A percentile compares a stretch with the other conserved stretches of the same genome.
These are phyloP conservation scores for Cryptosporidium parvum DNA, from an alignment of 169 alveolate species.

Conservation along the genomic window DNA sequence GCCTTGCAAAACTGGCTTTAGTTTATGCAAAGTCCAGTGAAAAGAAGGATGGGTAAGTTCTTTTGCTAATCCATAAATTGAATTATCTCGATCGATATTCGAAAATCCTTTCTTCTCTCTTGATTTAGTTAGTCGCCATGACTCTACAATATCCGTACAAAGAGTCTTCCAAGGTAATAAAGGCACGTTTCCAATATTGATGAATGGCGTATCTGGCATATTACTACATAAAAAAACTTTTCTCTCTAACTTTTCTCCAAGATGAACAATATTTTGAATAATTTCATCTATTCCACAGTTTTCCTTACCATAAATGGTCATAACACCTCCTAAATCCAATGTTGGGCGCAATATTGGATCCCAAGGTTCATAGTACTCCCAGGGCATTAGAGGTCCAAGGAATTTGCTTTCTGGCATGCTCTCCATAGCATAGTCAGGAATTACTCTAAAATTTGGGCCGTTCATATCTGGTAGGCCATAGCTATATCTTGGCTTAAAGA, in stretches of 20 bases:
- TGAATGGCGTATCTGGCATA: constrained; percentile 83
- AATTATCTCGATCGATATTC: constrained; percentile 81
- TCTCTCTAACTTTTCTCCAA: constrained; percentile 78
- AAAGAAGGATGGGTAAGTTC: constrained; percentile 83
- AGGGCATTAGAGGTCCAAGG: constrained; percentile 83
- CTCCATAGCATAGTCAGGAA: constrained; percentile 55
- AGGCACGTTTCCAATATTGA: constrained; percentile 83
- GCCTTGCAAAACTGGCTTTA: constrained; percentile 80
- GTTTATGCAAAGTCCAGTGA: constrained; percentile 81
- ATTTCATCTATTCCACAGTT: constrained; percentile 82
- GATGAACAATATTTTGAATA: constrained; percentile 66
- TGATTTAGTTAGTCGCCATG: constrained; percentile 80
- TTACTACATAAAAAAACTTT: constrained; percentile 81
- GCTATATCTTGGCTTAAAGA: constrained; percentile 44
- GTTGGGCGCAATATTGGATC: constrained; percentile 81
- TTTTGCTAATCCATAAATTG: constrained; percentile 81
- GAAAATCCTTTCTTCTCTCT: constrained; percentile 82
- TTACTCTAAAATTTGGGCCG: constrained; percentile 57
- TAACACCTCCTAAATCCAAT: constrained; percentile 82
- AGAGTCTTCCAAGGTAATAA: constrained; percentile 83
- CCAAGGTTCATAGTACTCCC: constrained; percentile 82
- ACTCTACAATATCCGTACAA: constrained; percentile 83
- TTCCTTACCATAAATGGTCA: constrained; percentile 81
- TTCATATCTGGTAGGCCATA: constrained; percentile 50
- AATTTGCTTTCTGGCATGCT: constrained; percentile 26